A percentile compares a stretch with the other conserved stretches of the same genome.
phyloP scores from a whole-genome alignment of 2,329 filamentous ascomycete genomes.

The Periconia sp. region DNA sequence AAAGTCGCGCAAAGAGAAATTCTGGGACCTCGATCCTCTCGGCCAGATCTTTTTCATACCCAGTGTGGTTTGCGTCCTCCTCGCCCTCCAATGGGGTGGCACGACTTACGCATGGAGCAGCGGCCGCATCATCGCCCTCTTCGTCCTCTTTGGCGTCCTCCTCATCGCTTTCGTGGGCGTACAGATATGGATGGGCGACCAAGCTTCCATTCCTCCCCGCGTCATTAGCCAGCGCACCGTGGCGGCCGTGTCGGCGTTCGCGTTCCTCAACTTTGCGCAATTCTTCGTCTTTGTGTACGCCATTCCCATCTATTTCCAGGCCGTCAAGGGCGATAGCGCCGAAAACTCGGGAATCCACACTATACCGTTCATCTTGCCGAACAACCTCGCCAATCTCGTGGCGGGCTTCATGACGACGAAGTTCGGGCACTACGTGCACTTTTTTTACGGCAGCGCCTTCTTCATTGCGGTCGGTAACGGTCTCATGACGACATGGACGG shows the following conservation, averaged over 20 bases:
- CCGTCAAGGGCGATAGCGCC: constrained; percentile 36
- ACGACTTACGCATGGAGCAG: constrained; percentile 49
- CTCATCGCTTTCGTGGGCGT: constrained; percentile 44
- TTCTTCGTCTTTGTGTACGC: background rate
- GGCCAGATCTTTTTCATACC: constrained; percentile 48
- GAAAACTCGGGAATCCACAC: constrained; percentile 40
- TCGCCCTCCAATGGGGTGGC: constrained; percentile 55
- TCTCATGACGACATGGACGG: constrained; percentile 44
- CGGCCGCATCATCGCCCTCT: constrained; percentile 48
- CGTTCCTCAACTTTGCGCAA: no score
- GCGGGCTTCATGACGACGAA: constrained; percentile 33
- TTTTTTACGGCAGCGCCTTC: constrained; percentile 30
- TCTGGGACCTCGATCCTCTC: constrained; percentile 49
- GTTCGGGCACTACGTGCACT: constrained; percentile 45
- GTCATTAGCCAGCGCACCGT: constrained; percentile 49
- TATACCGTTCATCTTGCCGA: constrained; percentile 31
- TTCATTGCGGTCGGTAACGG: constrained; percentile 38
- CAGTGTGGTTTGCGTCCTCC: constrained; percentile 50
- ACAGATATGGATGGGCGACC: constrained; percentile 46
- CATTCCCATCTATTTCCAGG: constrained; percentile 26
- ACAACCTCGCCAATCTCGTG: constrained; percentile 29
- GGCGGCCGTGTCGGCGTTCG: background rate
- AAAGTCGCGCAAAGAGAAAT: constrained; percentile 28
- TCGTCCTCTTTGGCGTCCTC: constrained; percentile 49
- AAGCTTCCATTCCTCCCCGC: constrained; percentile 49